Evolutionary conservation across 2,329 filamentous ascomycete species (phyloP).

Genomic region (Talaromyces piceae): DNA sequence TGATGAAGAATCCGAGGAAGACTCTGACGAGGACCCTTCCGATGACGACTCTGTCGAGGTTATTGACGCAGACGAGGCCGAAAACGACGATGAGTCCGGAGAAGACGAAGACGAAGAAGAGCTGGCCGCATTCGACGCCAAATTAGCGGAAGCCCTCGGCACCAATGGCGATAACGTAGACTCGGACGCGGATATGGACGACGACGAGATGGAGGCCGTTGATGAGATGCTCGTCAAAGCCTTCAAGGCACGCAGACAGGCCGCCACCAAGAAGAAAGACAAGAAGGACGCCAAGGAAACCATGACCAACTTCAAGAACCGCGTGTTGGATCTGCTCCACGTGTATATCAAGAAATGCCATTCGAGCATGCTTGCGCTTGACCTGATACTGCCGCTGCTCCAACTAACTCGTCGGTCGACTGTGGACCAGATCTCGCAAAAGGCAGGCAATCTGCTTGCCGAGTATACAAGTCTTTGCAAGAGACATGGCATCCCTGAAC

Average conservation of each 20-base stretch:
- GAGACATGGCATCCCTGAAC: slow-evolving; percentile 38
- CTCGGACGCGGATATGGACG: slow-evolving; percentile 74
- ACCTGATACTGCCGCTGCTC: slow-evolving; percentile 69
- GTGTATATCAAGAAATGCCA: slow-evolving; percentile 78
- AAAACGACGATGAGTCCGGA: slow-evolving; percentile 11
- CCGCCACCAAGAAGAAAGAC: slow-evolving; percentile 67
- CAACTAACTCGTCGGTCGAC: slow-evolving; percentile 67
- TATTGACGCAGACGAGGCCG: slow-evolving; percentile 23
- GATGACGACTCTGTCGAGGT: slow-evolving; percentile 22
- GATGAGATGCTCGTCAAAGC: slow-evolving; percentile 78
- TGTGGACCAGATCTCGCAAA: slow-evolving; percentile 66
- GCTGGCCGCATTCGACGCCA: slow-evolving; percentile 60
- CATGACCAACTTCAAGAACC: slow-evolving; percentile 90
- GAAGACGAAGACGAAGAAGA: slow-evolving; percentile 47
- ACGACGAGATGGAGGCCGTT: slow-evolving; percentile 88
- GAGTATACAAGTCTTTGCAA: slow-evolving; percentile 61
- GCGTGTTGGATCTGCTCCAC: slow-evolving; percentile 78
- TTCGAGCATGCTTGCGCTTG: slow-evolving; percentile 58
- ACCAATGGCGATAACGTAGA: slow-evolving; percentile 53
- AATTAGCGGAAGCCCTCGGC: slow-evolving; percentile 69
- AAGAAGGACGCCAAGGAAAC: slow-evolving; percentile 81
- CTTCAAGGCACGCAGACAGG: slow-evolving; percentile 68
- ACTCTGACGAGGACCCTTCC: slow-evolving; percentile 22
- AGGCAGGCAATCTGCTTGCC: slow-evolving; percentile 64
- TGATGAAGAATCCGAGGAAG: slow-evolving; percentile 29